Percentiles rank a stretch among this genome's conserved stretches.
phyloP scores from a whole-genome alignment of 2,329 filamentous ascomycete genomes.

The Sarocladium oryzae region DNA sequence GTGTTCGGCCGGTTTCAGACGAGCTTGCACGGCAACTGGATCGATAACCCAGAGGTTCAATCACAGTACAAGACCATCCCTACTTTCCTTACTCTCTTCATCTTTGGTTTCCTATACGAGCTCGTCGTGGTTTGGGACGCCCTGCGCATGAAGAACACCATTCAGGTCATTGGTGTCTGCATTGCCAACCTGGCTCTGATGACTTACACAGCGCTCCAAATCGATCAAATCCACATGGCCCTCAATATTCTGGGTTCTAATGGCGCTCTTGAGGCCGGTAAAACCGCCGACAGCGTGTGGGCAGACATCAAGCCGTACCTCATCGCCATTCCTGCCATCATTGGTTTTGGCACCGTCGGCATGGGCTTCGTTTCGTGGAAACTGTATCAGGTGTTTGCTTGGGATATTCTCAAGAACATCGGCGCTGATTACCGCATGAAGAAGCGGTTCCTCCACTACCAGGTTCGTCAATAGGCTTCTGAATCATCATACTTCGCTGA shows the following conservation, averaged over 20 bases:
- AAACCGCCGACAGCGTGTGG: constrained; percentile 52
- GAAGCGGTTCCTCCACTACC: constrained; percentile 90
- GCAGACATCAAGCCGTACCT: constrained; percentile 64
- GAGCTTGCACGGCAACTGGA: constrained; percentile 37
- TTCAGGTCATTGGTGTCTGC: constrained; percentile 94
- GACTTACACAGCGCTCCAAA: constrained; percentile 88
- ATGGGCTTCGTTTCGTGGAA: constrained; percentile 84
- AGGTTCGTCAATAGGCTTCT: constrained; percentile 51
- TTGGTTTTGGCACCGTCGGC: constrained; percentile 65
- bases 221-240: constrained; percentile 79
- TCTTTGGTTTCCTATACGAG: constrained; percentile 94
- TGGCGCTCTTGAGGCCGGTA: constrained; percentile 34
- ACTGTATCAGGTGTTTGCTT: constrained; percentile 96
- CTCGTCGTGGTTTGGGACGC: constrained; percentile 89
- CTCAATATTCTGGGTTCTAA: constrained; percentile 45
- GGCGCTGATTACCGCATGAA: constrained; percentile 96
- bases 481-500: neutral
- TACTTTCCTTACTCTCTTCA: constrained; percentile 92
- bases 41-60: constrained; percentile 32
- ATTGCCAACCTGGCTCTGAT: constrained; percentile 86
- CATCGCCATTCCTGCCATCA: constrained; percentile 77
- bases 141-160: constrained; percentile 90
- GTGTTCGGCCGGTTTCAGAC: constrained; percentile 82
- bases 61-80: constrained; percentile 70
- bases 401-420: constrained; percentile 99